Conservation (phyloP, 257 asterid species). For the Nicotiana attenuata region DNA sequence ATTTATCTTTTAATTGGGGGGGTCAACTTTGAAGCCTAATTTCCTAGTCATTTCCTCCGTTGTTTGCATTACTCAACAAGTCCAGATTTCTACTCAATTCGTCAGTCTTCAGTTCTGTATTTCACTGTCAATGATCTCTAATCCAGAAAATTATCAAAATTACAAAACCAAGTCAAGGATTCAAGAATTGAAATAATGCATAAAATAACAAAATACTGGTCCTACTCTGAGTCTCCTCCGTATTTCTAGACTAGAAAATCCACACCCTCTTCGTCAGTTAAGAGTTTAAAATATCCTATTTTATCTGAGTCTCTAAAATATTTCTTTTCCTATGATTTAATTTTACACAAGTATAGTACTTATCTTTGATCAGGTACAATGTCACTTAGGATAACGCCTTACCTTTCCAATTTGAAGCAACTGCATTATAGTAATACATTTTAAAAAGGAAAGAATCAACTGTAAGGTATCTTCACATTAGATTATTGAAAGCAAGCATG, state of each 20-base stretch:
- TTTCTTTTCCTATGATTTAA: not conserved
- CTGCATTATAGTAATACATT: conserved; percentile 1
- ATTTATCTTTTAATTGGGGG: not conserved
- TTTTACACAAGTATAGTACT: not conserved
- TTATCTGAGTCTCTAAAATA: not conserved
- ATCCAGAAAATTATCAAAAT: not conserved
- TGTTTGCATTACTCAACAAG: not conserved
- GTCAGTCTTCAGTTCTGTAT: not conserved
- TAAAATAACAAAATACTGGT: not conserved
- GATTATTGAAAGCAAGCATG: not conserved
- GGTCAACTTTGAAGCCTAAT: not conserved
- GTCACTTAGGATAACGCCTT: too few species aligned
- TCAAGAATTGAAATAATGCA: not conserved
- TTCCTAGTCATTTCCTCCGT: not conserved
- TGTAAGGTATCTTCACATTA: not conserved
- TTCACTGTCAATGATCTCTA: not conserved
- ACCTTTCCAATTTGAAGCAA: not conserved
- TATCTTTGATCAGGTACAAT: too few species aligned
- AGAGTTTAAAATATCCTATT: not conserved
- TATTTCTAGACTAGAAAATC: too few species aligned
- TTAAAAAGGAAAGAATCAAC: not conserved
- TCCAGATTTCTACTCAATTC: not conserved
- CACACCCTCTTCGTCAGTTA: not conserved
- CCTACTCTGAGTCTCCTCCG: not conserved
- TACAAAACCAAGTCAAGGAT: not conserved